Evolutionary conservation across 495 filamentous ascomycete genomes (phyloP).

Genomic region (Aspergillus homomorphus): DNA sequence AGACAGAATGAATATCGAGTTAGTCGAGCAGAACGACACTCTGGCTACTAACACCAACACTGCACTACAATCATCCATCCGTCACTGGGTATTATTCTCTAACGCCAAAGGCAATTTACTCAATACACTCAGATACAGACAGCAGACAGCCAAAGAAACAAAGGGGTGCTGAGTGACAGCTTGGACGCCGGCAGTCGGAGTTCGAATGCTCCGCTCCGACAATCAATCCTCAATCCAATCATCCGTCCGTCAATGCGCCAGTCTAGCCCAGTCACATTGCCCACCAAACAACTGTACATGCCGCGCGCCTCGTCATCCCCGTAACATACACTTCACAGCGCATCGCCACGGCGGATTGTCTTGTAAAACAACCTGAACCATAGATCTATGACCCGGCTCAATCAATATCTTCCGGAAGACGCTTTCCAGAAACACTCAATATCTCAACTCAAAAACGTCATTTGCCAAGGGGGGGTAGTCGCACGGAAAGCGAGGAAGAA

Average conservation of each 20-base stretch:
- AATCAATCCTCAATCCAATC: constrained; percentile 12
- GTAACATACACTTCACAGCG: background rate
- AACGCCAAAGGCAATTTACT: constrained; percentile 23
- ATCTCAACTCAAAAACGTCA: constrained; percentile 13
- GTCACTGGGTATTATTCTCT: constrained; percentile 30
- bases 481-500: constrained; percentile 5
- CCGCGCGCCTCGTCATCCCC: constrained; percentile 5
- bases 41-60: too few relatives aligned
- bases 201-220: constrained; percentile 11
- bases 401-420: constrained; percentile 9
- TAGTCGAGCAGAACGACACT: too few relatives aligned
- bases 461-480: constrained; percentile 12
- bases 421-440: constrained; percentile 2
- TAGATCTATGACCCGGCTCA: constrained; percentile 18
- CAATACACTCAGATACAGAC: constrained; percentile 15
- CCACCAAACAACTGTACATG: constrained; percentile 21
- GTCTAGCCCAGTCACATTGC: constrained; percentile 15
- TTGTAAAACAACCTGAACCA: constrained; percentile 5
- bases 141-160: constrained; percentile 24
- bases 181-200: constrained; percentile 32
- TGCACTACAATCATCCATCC: constrained; percentile 10
- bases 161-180: constrained; percentile 44
- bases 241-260: constrained; percentile 13
- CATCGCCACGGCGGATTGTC: background rate
- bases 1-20: too few relatives aligned